Conservation (phyloP, 2,329 filamentous ascomycete genomes). For the Pseudocercospora musae region DNA sequence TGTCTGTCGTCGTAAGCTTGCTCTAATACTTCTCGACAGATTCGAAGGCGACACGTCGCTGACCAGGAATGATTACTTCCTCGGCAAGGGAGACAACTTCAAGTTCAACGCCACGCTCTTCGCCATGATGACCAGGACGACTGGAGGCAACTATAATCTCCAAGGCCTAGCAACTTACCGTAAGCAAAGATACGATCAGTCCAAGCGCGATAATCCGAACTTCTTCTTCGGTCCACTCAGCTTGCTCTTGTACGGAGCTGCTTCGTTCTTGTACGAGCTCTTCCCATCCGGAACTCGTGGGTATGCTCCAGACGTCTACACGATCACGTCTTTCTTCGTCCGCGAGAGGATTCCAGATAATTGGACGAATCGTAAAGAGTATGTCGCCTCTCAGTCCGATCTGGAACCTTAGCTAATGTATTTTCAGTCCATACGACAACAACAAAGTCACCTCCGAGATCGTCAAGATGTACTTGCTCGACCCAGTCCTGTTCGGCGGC, state of each 20-base stretch:
- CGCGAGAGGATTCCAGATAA: slow-evolving; percentile 43
- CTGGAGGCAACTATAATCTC: slow-evolving; percentile 38
- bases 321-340: slow-evolving; percentile 42
- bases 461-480: slow-evolving; percentile 38
- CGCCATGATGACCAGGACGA: slow-evolving; percentile 37
- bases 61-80: slow-evolving; percentile 44
- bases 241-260: slow-evolving; percentile 42
- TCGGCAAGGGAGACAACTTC: slow-evolving; percentile 38
- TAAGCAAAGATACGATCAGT: slow-evolving; percentile 41
- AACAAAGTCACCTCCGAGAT: slow-evolving; percentile 38
- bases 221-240: slow-evolving; percentile 45
- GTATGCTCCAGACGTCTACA: slow-evolving; percentile 36
- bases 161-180: slow-evolving; percentile 40
- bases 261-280: slow-evolving; percentile 45
- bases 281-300: slow-evolving; percentile 35
- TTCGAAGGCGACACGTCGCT: slow-evolving; percentile 43
- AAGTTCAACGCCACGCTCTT: slow-evolving; percentile 43
- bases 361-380: slow-evolving; percentile 34
- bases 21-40: slow-evolving; percentile 40
- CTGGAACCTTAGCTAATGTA: neutral
- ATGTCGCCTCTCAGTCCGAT: neutral
- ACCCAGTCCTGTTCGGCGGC: slow-evolving; percentile 45
- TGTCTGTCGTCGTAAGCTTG: neutral
- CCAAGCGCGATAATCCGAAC: slow-evolving; percentile 38
- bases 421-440: slow-evolving; percentile 31